Evolutionary conservation across 2,329 filamentous ascomycete genomes (phyloP).

Genomic region (Ophiostoma sp.): DNA sequence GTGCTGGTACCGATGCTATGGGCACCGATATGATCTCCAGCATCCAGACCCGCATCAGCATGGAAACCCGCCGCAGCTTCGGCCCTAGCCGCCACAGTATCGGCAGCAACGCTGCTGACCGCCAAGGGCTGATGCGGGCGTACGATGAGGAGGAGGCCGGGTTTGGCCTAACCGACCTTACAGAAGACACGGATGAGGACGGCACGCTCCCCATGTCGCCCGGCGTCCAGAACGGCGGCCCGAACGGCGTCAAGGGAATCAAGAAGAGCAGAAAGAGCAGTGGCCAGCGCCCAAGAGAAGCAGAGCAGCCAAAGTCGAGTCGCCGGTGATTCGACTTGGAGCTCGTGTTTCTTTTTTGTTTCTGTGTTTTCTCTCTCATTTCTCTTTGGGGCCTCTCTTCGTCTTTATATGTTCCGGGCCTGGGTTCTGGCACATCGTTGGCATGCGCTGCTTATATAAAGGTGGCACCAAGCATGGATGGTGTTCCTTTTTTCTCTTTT

Average conservation of each 20-base stretch:
- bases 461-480: neutral
- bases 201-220: constrained; percentile 36
- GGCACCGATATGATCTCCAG: constrained; percentile 89
- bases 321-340: constrained; percentile 15
- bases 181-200: constrained; percentile 69
- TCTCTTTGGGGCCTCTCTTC: neutral
- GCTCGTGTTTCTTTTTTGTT: neutral
- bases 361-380: neutral
- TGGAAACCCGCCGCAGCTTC: constrained; percentile 79
- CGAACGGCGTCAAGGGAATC: constrained; percentile 32
- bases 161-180: constrained; percentile 72
- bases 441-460: constrained; percentile 14
- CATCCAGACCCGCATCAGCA: constrained; percentile 83
- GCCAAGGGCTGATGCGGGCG: constrained; percentile 76
- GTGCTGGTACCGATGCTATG: constrained; percentile 63
- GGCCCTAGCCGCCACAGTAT: constrained; percentile 52
- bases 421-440: constrained; percentile 3
- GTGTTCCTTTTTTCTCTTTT: neutral
- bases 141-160: constrained; percentile 80
- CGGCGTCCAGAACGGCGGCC: constrained; percentile 39
- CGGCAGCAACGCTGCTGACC: constrained; percentile 61
- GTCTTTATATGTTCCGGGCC: constrained; percentile 16
- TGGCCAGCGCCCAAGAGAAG: constrained; percentile 20
- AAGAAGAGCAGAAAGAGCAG: constrained; percentile 26
- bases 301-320: constrained; percentile 20